Conservation (phyloP, 129 eudicot species). For the Escallonia herrerae region DNA sequence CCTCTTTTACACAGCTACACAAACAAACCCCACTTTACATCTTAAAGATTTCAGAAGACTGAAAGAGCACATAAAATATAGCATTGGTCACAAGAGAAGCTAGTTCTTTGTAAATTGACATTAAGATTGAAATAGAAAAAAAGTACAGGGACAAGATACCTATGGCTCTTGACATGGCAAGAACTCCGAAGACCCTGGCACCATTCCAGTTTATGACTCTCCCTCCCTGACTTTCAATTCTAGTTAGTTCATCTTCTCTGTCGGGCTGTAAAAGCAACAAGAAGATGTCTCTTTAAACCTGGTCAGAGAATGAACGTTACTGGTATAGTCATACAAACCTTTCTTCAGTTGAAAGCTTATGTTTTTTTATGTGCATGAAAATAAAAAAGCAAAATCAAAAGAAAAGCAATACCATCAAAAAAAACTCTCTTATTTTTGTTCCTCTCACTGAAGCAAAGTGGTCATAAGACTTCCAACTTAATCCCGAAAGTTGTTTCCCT, state of each 20-base stretch:
- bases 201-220: conserved; percentile 69
- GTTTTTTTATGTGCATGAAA: not conserved
- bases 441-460: too few species aligned
- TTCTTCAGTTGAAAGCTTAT: not conserved
- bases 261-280: conserved; percentile 50
- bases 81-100: too few species aligned
- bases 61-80: too few species aligned
- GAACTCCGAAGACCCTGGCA: conserved; percentile 69
- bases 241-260: conserved; percentile 54
- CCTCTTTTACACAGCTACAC: too few species aligned
- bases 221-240: conserved; percentile 62
- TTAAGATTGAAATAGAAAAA: too few species aligned
- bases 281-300: conserved; percentile 4
- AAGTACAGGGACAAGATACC: conserved; percentile 31
- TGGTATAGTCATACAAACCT: not conserved
- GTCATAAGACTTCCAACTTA: too few species aligned
- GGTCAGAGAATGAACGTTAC: not conserved
- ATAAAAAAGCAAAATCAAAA: not conserved
- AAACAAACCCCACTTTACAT: too few species aligned
- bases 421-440: too few species aligned
- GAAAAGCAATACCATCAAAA: not conserved
- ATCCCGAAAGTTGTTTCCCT: too few species aligned
- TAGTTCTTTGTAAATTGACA: too few species aligned
- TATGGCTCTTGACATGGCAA: conserved; percentile 79
- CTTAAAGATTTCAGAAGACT: too few species aligned